These are phyloP conservation scores for Erysiphe pulchra DNA, from an alignment of 2,329 filamentous ascomycete genomes.

Conservation along the genomic window DNA sequence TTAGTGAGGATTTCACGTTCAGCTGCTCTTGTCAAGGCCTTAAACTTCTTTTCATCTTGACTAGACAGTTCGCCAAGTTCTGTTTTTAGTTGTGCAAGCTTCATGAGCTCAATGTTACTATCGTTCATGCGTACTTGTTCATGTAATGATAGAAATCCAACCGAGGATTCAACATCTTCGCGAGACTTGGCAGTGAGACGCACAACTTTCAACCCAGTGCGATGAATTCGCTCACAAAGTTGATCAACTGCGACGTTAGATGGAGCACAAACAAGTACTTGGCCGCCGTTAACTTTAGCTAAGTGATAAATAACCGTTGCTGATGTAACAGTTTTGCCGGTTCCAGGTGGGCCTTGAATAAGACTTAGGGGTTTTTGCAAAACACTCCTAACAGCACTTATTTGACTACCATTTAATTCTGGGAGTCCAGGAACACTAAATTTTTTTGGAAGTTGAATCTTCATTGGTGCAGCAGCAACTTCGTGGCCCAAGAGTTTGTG, in stretches of 20 bases:
- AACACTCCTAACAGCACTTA: constrained; percentile 87
- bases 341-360: constrained; percentile 91
- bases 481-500: constrained; percentile 90
- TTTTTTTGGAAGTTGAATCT: constrained; percentile 85
- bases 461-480: constrained; percentile 82
- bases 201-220: constrained; percentile 84
- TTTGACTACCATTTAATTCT: constrained; percentile 85
- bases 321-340: constrained; percentile 94
- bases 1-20: constrained; percentile 89
- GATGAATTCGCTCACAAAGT: constrained; percentile 87
- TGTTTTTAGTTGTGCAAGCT: constrained; percentile 76
- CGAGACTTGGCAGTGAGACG: constrained; percentile 96
- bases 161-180: constrained; percentile 95
- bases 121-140: constrained; percentile 97
- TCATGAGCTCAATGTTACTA: constrained; percentile 77
- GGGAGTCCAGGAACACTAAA: constrained; percentile 87
- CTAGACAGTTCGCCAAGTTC: constrained; percentile 80
- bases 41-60: constrained; percentile 96
- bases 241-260: constrained; percentile 98
- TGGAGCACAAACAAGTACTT: constrained; percentile 86
- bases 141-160: constrained; percentile 82
- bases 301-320: constrained; percentile 97
- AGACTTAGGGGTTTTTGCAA: constrained; percentile 80
- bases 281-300: constrained; percentile 80
- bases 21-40: constrained; percentile 76